Percentiles rank a stretch among this genome's conserved stretches.
phyloP scores from a whole-genome alignment of 2,329 filamentous ascomycete genomes.

The Cercospora canescens region DNA sequence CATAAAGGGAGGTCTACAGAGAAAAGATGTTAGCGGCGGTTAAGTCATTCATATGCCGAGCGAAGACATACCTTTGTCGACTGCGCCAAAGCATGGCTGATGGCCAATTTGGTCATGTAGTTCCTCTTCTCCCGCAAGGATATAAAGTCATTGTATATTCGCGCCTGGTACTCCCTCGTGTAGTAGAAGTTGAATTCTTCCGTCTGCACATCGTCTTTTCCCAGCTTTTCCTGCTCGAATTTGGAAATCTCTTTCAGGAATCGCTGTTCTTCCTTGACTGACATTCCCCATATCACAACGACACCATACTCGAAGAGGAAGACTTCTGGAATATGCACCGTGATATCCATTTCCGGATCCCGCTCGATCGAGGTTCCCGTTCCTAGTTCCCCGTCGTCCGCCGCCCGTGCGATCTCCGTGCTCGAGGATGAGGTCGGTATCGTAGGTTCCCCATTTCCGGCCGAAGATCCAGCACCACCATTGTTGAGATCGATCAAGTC shows the following conservation, averaged over 20 bases:
- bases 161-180: slow-evolving; percentile 93
- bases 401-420: slow-evolving; percentile 13
- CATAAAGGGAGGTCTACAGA: slow-evolving; percentile 83
- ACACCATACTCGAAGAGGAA: slow-evolving; percentile 98
- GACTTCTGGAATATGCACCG: slow-evolving; percentile 88
- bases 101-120: slow-evolving; percentile 97
- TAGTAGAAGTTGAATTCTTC: slow-evolving; percentile 99
- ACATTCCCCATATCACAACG: slow-evolving; percentile 98
- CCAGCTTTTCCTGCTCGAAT: slow-evolving; percentile 89
- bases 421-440: slow-evolving; percentile 20
- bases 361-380: slow-evolving; percentile 16
- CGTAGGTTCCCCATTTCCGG: slow-evolving; percentile 14
- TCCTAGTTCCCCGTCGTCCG: slow-evolving; percentile 14
- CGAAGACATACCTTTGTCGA: slow-evolving; percentile 74
- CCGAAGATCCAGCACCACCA: slow-evolving; percentile 10
- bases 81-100: slow-evolving; percentile 92
- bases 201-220: slow-evolving; percentile 84
- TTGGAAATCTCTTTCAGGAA: slow-evolving; percentile 93
- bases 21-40: too few relatives aligned
- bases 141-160: slow-evolving; percentile 99
- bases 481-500: slow-evolving; percentile 37
- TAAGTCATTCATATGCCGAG: not conserved
- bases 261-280: slow-evolving; percentile 79
- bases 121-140: slow-evolving; percentile 89
- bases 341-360: slow-evolving; percentile 76